Base-by-base conservation (phyloP, 1,284 basidiomycete genomes). In the Ustilago trichophora region DNA sequence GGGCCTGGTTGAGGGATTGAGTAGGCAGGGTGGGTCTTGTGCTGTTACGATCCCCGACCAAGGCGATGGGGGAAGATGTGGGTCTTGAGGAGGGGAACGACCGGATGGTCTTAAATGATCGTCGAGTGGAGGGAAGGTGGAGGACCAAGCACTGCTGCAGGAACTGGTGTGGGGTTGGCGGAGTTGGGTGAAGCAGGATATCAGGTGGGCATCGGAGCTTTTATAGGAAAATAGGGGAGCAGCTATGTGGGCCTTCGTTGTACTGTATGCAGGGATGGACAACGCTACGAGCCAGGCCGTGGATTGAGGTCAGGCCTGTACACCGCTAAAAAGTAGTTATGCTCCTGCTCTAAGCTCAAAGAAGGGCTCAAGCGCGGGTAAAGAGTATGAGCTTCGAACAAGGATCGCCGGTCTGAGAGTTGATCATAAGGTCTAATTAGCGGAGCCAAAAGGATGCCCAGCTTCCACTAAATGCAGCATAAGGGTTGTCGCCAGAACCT, bases 131-230 rank as follows among this genome's bases (percentile, higher is more conserved):
- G 34, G 27, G 7, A 6, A 25, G 40, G 51, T 45, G 58, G 46
- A 45, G 42, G 55, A 31, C 10, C 18, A 24, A 3, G 21, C 15
- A 22, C 24, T 7, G 35, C 34, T 43, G 56, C 35, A 49, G 40
- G 25, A 41, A 45, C 5, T 18, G n/a, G 16, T 48, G 49, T 12
- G 51, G 46, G 51, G 36, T 15, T 36, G 36, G 52, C 48, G 52
- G 52, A 63, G 52, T 55, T 50, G 42, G 11, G 31, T 18, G 15
- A 29, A 13, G 29, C 12, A 32, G 29, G 10, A 42, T 18, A 11
- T 26, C 15, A 7, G 16, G 15, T 7, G 27, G 13, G 10, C 35
- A 40, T 31, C 50, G 49, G 35, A 33, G 38, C n/a, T 35, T 60
- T 49, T 60, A 60, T 45, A 49, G 19, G 15, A 34, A 29, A 42